Base-by-base conservation (phyloP, 2,329 filamentous ascomycete genomes). In the Blastomyces gilchristii region DNA sequence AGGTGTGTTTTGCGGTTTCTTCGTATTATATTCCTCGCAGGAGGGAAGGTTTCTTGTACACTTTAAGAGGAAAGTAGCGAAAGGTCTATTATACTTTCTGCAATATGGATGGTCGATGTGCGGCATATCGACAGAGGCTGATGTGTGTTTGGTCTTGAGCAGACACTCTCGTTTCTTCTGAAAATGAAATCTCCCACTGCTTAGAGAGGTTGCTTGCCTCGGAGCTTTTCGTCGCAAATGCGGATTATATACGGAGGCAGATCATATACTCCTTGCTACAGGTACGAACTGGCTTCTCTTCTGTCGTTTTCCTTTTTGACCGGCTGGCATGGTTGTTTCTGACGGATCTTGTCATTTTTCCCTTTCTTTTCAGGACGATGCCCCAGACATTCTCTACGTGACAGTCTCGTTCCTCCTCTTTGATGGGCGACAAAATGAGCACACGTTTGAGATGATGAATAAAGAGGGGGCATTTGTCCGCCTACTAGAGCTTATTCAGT, bases 191-290 rank as follows among this genome's bases (percentile, higher is more conserved):
- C 63, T 86, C 87, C 31, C 85, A 82, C 69, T 97, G 92, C 78
- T 88, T 89, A 64, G 88, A 90, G 74, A 85, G 85, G 74, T 83
- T 99, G 47, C 80, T 95, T 63, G 81, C 87, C 61, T 91, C 91
- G 73, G 78, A 79, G 22, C 80, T 97, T 54, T 99, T 95, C 75
- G 76, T 78, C 34, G 76, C 81, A 16, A 87, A 97, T 74, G 83
- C 85, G 68, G 87, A 91, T 63, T 97, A 99, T 76, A 89, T 97
- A 66, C 89, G 93, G 66, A 89, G 85, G 54, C 94, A 97, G 78
- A 91, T 99, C 71, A 86, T 97, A 67, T 91, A 96, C 76, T 92
- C 91, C 74, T 81, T 99, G 61, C 78, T 97, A 61, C 83, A 87
- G 78, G 83, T 85, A 75, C 57, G 66, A 31, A 25, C 25, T 52